Conservation (phyloP, 108 stramenopile species). For the Nannochloropsis oceanica region DNA sequence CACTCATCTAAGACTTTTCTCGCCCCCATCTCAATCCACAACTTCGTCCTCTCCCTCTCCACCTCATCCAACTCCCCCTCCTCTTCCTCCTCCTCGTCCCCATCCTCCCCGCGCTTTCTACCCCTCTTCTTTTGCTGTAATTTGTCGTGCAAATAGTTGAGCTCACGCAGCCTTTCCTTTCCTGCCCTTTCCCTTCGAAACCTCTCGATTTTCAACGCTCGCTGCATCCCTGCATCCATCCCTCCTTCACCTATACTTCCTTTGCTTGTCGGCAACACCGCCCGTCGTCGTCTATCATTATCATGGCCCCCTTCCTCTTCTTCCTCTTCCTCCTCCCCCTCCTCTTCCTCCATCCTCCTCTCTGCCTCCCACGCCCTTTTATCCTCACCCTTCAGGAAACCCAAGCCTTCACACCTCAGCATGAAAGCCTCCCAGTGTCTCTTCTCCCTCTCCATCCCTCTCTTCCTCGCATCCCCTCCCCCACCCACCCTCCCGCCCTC, state of each 20-base stretch:
- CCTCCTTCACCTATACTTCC: not conserved
- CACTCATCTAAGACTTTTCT: not conserved
- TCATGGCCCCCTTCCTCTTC: not conserved
- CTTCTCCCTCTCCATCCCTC: not conserved
- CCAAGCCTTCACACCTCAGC: not conserved
- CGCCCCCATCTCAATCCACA: not conserved
- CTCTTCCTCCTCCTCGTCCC: not conserved
- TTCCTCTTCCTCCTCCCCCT: not conserved
- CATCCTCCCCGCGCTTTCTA: not conserved
- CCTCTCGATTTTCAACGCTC: not conserved
- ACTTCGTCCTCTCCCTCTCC: not conserved
- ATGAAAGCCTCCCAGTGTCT: not conserved
- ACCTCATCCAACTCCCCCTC: not conserved
- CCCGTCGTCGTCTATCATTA: not conserved
- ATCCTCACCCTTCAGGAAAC: not conserved
- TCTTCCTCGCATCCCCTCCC: not conserved
- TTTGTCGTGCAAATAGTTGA: not conserved
- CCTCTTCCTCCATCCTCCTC: not conserved
- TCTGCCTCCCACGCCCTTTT: not conserved
- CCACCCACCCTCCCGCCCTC: not conserved
- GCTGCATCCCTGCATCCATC: not conserved
- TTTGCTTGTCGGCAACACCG: not conserved
- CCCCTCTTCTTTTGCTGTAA: not conserved
- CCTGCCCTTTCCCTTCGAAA: not conserved
- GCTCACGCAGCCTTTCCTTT: not conserved